These are phyloP conservation scores for Calocybe cyanea DNA, from an alignment of 768 basidiomycete species.

Conservation along the genomic window DNA sequence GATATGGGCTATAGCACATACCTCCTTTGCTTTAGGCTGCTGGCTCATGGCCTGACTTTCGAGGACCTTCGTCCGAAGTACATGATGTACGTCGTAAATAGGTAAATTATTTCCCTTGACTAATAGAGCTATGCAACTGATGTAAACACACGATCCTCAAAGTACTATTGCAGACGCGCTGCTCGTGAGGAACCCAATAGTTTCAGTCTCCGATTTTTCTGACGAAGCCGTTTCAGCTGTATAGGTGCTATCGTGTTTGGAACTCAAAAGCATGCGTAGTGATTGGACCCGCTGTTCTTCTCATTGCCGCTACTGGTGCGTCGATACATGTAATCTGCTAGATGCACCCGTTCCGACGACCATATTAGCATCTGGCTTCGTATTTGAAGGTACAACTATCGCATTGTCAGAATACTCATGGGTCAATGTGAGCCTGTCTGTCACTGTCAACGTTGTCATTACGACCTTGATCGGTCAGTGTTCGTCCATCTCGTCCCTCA, in stretches of 20 bases:
- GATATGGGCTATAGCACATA: conserved; percentile 14
- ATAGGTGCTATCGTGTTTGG: conserved; percentile 19
- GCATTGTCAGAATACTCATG: conserved; percentile 21
- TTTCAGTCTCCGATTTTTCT: no score
- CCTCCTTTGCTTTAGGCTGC: conserved; percentile 11
- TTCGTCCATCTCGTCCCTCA: background rate
- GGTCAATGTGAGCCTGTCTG: conserved; percentile 30
- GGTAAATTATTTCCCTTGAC: conserved; percentile 7
- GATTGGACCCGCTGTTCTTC: conserved; percentile 11
- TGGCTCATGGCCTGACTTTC: conserved; percentile 8
- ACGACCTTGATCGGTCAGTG: conserved; percentile 31
- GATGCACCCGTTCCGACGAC: background rate
- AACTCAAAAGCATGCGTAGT: conserved; percentile 8
- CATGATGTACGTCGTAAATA: conserved; percentile 16
- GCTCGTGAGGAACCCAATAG: conserved; percentile 14
- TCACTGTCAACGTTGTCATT: conserved; percentile 29
- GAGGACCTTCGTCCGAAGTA: conserved; percentile 15
- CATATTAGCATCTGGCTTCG: conserved; percentile 14
- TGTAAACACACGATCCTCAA: no score
- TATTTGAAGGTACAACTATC: conserved; percentile 12
- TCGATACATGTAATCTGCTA: background rate
- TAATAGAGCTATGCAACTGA: background rate
- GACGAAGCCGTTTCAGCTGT: conserved; percentile 8
- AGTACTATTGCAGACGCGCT: conserved; percentile 15
- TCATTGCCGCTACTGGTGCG: conserved; percentile 16